Evolutionary conservation across 495 filamentous ascomycete genomes (phyloP), one percentile per base, ranked within the genome.

Genomic region (Ascodesmis nigricans): DNA sequence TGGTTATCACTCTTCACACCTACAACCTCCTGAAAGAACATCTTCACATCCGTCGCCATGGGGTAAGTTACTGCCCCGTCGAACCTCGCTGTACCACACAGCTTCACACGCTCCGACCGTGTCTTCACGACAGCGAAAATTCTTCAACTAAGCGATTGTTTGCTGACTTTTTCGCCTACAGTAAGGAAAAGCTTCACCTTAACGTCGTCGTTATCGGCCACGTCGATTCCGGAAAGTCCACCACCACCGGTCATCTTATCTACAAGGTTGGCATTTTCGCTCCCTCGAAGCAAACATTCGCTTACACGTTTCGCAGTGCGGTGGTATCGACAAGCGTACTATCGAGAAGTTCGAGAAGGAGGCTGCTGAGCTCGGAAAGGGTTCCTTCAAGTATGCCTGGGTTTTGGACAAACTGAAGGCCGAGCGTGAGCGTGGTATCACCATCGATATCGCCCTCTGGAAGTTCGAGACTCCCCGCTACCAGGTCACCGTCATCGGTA

Each of bases 341-440:
- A 97, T 97, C 57, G 90, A 97, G 76, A 97, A 97, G 76, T 97
- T 97, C 71, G 87, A 97, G 81, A 97, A 97, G 83, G 87, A 97
- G 78, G 87, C 87, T 54, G 78, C 81, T 67, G 90, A 97, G 64
- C 70, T 97, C 60, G 87, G 87, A 63, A 97, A 97, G 73, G 87
- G 87, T 66, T 97, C 87, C 58, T 97, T 97, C 82, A 97, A 97
- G 73, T 97, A 97, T 66, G 87, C 87, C 50, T 97, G 87, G 87
- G 87, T 97, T 67, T 73, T 97, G 58, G 87, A 97, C 78, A 97
- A 97, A 66, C 77, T 97, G 55, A 97, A 97, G 81, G 82, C 87
- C 51, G 87, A 97, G 82, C 87, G 87, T 78, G 87, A 97, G 71
- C 87, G 87, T 81, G 87, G 87, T 91, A 97, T 97, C 78, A 97